Evolutionary conservation across 306 rosid species (phyloP).

Genomic region (Heteromeles arbutifolia): DNA sequence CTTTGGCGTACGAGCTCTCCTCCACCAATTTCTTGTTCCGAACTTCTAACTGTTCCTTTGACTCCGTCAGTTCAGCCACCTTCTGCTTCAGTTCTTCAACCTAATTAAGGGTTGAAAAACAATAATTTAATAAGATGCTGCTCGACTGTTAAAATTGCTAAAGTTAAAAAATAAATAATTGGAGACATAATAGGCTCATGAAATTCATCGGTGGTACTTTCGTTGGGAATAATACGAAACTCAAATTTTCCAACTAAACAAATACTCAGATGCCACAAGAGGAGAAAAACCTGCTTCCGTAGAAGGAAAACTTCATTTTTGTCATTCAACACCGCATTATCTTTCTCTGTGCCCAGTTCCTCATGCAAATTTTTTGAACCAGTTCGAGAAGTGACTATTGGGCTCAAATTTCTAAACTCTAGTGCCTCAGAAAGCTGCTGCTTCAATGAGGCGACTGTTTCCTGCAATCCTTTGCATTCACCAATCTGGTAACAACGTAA

Average conservation of each 20-base stretch:
- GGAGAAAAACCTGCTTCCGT: constrained; percentile 53
- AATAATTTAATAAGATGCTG: constrained; percentile 8
- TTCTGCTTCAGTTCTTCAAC: constrained; percentile 67
- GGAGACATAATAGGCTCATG: background rate
- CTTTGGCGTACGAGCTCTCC: constrained; percentile 94
- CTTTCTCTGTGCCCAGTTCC: constrained; percentile 32
- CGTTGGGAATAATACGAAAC: background rate
- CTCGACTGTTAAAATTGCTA: constrained; percentile 4
- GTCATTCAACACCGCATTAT: constrained; percentile 18
- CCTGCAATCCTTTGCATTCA: constrained; percentile 75
- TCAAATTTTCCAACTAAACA: background rate
- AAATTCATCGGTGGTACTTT: background rate
- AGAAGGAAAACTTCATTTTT: constrained; percentile 34
- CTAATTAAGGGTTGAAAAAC: constrained; percentile 25
- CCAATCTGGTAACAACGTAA: constrained; percentile 39
- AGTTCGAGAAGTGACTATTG: constrained; percentile 26
- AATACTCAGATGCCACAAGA: background rate
- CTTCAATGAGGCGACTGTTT: constrained; percentile 59
- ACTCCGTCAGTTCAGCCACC: constrained; percentile 49
- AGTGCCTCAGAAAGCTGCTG: constrained; percentile 73
- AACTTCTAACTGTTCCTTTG: constrained; percentile 69
- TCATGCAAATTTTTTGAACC: constrained; percentile 26
- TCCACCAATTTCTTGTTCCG: constrained; percentile 87
- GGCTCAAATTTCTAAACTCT: constrained; percentile 41
- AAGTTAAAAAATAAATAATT: background rate